Percentiles rank a stretch among this genome's conserved stretches.
Evolutionary conservation across 371 early-diverging fungal species (phyloP).

Genomic region (Blakeslea trispora): DNA sequence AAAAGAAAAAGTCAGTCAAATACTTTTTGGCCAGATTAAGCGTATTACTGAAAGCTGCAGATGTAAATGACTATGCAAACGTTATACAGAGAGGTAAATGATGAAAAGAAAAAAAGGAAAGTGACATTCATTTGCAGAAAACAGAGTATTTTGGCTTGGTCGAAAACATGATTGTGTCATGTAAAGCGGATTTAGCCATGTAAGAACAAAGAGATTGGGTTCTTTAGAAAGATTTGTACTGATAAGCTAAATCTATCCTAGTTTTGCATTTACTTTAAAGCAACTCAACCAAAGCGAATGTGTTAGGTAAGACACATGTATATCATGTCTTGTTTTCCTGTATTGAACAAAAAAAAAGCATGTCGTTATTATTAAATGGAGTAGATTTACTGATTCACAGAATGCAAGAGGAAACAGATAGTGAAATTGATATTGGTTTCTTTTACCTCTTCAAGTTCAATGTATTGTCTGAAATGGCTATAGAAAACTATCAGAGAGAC

Average conservation of each 20-base stretch:
- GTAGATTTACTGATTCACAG: constrained; percentile 19
- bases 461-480: constrained; percentile 10
- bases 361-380: constrained; percentile 9
- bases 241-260: no score
- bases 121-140: not conserved
- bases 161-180: not conserved
- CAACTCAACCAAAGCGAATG: not conserved
- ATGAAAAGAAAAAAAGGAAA: not conserved
- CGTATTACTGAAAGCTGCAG: not conserved
- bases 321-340: not conserved
- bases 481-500: not conserved
- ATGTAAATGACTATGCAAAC: not conserved
- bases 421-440: not conserved
- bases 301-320: constrained; percentile 1
- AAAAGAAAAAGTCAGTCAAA: not conserved
- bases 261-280: not conserved
- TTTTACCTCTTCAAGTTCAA: constrained; percentile 15
- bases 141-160: not conserved
- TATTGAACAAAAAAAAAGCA: not conserved
- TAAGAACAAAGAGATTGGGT: no score
- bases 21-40: not conserved
- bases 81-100: not conserved
- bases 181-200: not conserved
- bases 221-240: no score
- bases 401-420: not conserved